Conservation (phyloP, 352 stramenopile species). For the Aphanomyces invadans region DNA sequence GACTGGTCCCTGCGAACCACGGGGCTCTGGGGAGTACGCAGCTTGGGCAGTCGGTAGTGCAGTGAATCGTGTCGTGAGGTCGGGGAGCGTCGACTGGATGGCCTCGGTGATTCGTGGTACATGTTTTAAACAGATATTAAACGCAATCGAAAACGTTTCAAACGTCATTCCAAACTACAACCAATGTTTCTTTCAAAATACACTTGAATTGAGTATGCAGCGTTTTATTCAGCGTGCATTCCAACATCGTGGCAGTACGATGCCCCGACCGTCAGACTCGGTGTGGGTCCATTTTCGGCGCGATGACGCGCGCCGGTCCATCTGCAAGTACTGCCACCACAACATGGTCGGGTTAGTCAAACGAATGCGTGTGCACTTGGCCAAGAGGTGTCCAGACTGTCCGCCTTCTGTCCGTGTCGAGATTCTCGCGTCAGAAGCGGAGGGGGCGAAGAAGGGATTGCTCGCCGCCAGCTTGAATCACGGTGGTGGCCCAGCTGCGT, state of each 20-base stretch:
- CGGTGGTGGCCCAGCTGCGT: not conserved
- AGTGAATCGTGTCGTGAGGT: too few relatives aligned
- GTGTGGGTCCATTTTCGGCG: conserved; percentile 59
- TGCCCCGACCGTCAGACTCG: conserved; percentile 47
- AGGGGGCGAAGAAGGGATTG: conserved; percentile 35
- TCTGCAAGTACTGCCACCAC: conserved; percentile 69
- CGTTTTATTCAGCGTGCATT: conserved; percentile 9
- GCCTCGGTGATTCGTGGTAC: too few relatives aligned
- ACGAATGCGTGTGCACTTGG: conserved; percentile 58
- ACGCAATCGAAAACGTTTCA: not conserved
- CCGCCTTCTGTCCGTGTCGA: conserved; percentile 39
- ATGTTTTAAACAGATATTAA: not conserved
- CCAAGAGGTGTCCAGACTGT: conserved; percentile 47
- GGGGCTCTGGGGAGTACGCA: too few relatives aligned
- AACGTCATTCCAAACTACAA: not conserved
- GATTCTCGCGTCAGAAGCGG: conserved; percentile 37
- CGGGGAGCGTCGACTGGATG: too few relatives aligned
- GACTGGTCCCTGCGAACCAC: too few relatives aligned
- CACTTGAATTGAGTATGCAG: not conserved
- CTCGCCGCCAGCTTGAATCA: conserved; percentile 16
- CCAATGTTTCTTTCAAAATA: conserved; percentile 1
- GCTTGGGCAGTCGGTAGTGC: too few relatives aligned
- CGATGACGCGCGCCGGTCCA: conserved; percentile 47
- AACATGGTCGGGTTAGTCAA: conserved; percentile 64
- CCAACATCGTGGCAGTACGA: conserved; percentile 21